A percentile compares a stretch with the other conserved stretches of the same genome.
phyloP scores from a whole-genome alignment of 1,284 basidiomycete species.

The Microbotryum lychnidis-dioicae region DNA sequence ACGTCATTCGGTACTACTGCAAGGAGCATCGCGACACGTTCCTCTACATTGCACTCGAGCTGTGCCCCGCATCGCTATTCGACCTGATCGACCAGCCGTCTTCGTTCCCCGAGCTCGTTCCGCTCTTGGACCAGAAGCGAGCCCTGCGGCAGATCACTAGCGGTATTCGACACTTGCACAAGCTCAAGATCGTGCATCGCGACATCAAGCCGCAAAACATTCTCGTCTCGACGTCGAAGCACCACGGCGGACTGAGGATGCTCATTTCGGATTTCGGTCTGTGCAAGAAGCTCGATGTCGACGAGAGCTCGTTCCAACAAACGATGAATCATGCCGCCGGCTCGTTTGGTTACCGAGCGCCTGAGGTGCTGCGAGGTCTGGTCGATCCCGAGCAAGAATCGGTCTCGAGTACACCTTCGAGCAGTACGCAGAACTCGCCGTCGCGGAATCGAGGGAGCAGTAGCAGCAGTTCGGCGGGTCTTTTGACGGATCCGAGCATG shows the following conservation, averaged over 20 bases:
- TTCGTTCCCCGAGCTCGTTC: conserved; percentile 50
- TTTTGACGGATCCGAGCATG: conserved; percentile 45
- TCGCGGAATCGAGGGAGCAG: background rate
- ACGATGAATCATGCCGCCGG: conserved; percentile 65
- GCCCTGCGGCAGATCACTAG: conserved; percentile 80
- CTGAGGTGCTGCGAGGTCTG: conserved; percentile 82
- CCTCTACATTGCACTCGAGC: conserved; percentile 92
- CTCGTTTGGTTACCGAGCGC: conserved; percentile 88
- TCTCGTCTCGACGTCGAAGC: conserved; percentile 65
- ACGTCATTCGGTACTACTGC: conserved; percentile 94
- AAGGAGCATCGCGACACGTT: conserved; percentile 89
- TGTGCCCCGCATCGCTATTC: conserved; percentile 88
- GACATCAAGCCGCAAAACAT: conserved; percentile 99
- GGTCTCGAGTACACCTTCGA: conserved; percentile 8
- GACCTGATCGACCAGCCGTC: conserved; percentile 82
- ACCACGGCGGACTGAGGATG: conserved; percentile 56
- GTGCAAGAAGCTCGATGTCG: conserved; percentile 81
- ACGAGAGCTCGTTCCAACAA: conserved; percentile 83
- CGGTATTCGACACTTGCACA: conserved; percentile 83
- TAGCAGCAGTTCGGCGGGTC: conserved; percentile 1
- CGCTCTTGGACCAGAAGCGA: conserved; percentile 72
- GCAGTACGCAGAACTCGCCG: background rate
- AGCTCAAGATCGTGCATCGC: conserved; percentile 90
- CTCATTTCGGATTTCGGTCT: conserved; percentile 92
- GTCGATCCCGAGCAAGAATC: conserved; percentile 70